These are phyloP conservation scores for Phaeomoniella chlamydospora DNA, from an alignment of 2,329 filamentous ascomycete species.

Conservation along the genomic window DNA sequence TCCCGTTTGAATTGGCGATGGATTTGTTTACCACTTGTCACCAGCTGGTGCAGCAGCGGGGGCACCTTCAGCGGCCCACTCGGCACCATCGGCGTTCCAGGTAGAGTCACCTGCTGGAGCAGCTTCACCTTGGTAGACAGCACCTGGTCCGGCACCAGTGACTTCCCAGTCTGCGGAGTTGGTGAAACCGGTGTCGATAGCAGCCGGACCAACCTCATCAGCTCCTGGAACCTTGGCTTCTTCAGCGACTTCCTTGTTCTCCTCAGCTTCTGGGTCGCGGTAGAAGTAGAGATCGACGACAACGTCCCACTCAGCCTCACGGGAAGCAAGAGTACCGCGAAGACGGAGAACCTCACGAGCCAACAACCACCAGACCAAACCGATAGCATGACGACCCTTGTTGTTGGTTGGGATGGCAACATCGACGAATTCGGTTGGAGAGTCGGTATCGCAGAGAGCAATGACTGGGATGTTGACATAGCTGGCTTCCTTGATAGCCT, in stretches of 20 bases:
- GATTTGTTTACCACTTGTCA: slow-evolving; percentile 10
- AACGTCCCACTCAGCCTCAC: slow-evolving; percentile 96
- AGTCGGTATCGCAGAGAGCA: slow-evolving; percentile 97
- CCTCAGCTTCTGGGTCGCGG: slow-evolving; percentile 98
- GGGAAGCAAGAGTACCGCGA: slow-evolving; percentile 87
- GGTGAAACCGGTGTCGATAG: slow-evolving; percentile 66
- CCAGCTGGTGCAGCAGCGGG: slow-evolving; percentile 18
- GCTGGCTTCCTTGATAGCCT: slow-evolving; percentile 99
- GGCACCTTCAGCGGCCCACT: slow-evolving; percentile 39
- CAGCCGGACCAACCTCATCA: slow-evolving; percentile 69
- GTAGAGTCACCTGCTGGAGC: slow-evolving; percentile 41
- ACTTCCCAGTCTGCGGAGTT: slow-evolving; percentile 63
- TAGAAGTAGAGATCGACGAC: slow-evolving; percentile 99
- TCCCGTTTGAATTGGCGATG: slow-evolving; percentile 7
- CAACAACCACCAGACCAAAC: slow-evolving; percentile 98
- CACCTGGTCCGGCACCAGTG: slow-evolving; percentile 46
- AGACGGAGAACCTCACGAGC: slow-evolving; percentile 99
- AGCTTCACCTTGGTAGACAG: slow-evolving; percentile 51
- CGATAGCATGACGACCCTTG: slow-evolving; percentile 99
- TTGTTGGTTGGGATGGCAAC: slow-evolving; percentile 99
- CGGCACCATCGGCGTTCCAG: slow-evolving; percentile 35
- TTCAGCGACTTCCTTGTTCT: slow-evolving; percentile 80
- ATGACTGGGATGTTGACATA: slow-evolving; percentile 99
- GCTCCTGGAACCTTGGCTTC: slow-evolving; percentile 64
- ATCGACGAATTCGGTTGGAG: slow-evolving; percentile 98